phyloP scores from a whole-genome alignment of 148 eudicot genomes.

The Cornus suecica region DNA sequence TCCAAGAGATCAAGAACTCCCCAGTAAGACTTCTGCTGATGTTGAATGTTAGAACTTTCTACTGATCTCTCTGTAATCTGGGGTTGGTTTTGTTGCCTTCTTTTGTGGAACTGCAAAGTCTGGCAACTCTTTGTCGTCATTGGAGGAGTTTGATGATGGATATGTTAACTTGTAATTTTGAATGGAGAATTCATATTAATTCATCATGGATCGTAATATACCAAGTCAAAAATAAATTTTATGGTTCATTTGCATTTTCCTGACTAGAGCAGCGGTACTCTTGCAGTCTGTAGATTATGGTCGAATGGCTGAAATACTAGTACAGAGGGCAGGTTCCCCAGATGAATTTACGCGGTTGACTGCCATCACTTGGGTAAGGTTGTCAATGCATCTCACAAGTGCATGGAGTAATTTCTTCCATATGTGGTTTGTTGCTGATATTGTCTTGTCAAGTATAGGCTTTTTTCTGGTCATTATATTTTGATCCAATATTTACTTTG shows the following conservation, averaged over 20 bases:
- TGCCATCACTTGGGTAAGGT: constrained; percentile 94
- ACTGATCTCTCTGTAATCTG: neutral
- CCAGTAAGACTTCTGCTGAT: constrained; percentile 57
- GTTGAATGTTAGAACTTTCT: neutral
- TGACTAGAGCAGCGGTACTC: constrained; percentile 34
- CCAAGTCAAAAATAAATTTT: constrained; percentile 9
- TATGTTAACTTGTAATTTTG: neutral
- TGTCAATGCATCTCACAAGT: neutral
- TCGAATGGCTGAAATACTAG: constrained; percentile 99
- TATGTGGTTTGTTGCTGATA: constrained; percentile 6
- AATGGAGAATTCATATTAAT: neutral
- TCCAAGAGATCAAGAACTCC: constrained; percentile 94
- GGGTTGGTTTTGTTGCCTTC: neutral
- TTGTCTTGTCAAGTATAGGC: constrained; percentile 4
- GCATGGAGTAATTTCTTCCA: neutral
- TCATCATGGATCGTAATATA: neutral
- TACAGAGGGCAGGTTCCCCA: constrained; percentile 81
- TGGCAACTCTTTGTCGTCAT: neutral
- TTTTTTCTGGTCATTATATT: neutral
- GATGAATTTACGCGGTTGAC: constrained; percentile 97
- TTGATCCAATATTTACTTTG: constrained; percentile 1
- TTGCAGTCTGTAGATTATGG: constrained; percentile 99
- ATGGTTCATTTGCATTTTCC: constrained; percentile 18
- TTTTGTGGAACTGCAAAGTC: neutral
- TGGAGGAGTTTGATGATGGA: constrained; percentile 5